phyloP scores from a whole-genome alignment of 805 yeast genomes.

The Wickerhamomyces alni region DNA sequence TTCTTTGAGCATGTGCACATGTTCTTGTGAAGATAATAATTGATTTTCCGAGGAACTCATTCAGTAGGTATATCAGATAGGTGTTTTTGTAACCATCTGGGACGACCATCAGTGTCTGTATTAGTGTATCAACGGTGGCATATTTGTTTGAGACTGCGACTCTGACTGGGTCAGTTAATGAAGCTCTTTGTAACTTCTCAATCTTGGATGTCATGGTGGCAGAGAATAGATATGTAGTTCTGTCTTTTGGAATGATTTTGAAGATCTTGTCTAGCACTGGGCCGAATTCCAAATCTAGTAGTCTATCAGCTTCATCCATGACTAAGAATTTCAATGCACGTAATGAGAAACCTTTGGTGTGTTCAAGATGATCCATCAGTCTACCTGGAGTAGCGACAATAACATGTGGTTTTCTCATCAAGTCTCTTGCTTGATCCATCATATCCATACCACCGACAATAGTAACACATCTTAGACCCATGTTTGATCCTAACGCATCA shows the following conservation, averaged over 20 bases:
- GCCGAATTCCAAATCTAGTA: constrained; percentile 94
- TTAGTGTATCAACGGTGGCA: constrained; percentile 89
- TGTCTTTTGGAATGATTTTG: constrained; percentile 74
- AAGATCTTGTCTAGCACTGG: constrained; percentile 87
- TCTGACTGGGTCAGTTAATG: constrained; percentile 80
- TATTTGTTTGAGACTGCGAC: constrained; percentile 86
- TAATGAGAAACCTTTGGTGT: constrained; percentile 84
- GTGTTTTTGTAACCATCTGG: constrained; percentile 94
- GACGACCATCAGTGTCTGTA: constrained; percentile 83
- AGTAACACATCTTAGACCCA: constrained; percentile 89
- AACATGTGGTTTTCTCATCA: constrained; percentile 90
- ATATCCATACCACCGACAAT: constrained; percentile 97
- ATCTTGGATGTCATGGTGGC: constrained; percentile 98
- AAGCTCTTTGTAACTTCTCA: constrained; percentile 91
- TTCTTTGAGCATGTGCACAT: constrained; percentile 90
- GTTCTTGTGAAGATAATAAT: constrained; percentile 89
- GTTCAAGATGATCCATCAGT: constrained; percentile 87
- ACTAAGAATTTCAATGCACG: constrained; percentile 76
- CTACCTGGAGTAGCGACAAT: constrained; percentile 96
- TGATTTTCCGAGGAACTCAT: constrained; percentile 80
- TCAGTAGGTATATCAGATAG: constrained; percentile 70
- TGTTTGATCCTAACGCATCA: constrained; percentile 83
- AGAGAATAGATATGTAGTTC: constrained; percentile 82
- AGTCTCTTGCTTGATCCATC: constrained; percentile 95
- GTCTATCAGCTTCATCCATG: constrained; percentile 96